These are phyloP conservation scores for Ochetophila trinervis DNA, from an alignment of 306 rosid species.

Conservation along the genomic window DNA sequence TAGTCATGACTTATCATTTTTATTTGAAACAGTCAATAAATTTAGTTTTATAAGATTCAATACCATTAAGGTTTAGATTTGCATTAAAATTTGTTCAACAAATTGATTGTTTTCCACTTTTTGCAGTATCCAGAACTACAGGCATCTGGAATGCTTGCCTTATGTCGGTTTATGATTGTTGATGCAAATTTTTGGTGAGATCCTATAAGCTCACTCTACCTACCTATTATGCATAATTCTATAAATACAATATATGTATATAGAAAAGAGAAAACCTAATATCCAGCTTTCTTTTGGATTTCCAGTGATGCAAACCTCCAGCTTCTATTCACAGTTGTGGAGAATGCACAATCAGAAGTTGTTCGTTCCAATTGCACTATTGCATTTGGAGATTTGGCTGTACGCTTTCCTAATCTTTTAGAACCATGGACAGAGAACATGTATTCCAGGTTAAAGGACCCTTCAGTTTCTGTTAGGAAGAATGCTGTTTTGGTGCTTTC, in stretches of 20 bases:
- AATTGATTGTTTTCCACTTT: conserved; percentile 12
- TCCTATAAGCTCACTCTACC: conserved; percentile 14
- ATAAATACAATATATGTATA: not conserved
- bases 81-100: conserved; percentile 10
- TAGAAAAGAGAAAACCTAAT: conserved; percentile 5
- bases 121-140: conserved; percentile 90
- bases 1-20: no score
- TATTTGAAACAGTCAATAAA: no score
- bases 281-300: conserved; percentile 23
- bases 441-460: conserved; percentile 79
- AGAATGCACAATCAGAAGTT: conserved; percentile 67
- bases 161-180: conserved; percentile 87
- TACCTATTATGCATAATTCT: not conserved
- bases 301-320: conserved; percentile 87
- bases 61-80: no score
- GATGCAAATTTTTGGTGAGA: conserved; percentile 92
- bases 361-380: conserved; percentile 95
- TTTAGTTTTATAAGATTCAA: no score
- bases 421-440: conserved; percentile 97
- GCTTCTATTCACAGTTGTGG: conserved; percentile 90
- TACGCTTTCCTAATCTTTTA: conserved; percentile 88
- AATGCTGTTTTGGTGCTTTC: conserved; percentile 97
- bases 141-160: conserved; percentile 94
- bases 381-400: conserved; percentile 92
- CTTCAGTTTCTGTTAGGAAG: conserved; percentile 81